Evolutionary conservation across 176 grass and related monocot species (phyloP).

Genomic region (Puya raimondii): DNA sequence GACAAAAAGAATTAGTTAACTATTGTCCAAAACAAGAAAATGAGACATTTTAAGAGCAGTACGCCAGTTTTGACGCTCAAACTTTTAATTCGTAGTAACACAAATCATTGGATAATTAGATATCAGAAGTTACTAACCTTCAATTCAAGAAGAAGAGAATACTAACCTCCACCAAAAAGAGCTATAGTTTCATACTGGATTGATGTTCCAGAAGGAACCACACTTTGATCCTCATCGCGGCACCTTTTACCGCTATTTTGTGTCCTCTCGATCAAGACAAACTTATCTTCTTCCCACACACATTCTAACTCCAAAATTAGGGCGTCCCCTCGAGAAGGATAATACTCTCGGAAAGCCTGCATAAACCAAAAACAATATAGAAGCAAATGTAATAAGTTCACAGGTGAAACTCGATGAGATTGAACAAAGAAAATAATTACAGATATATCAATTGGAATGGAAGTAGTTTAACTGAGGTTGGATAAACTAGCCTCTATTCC

Average conservation of each 20-base stretch:
- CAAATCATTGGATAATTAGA: neutral
- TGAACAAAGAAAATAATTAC: conserved; percentile 3
- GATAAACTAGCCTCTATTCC: conserved; percentile 51
- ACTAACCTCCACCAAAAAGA: conserved; percentile 30
- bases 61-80: neutral
- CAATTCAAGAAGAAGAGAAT: conserved; percentile 14
- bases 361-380: neutral
- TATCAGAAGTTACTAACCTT: neutral
- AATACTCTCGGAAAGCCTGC: conserved; percentile 65
- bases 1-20: neutral
- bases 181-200: conserved; percentile 43
- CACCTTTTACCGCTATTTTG: conserved; percentile 25
- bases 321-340: conserved; percentile 27
- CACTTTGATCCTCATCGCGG: conserved; percentile 22
- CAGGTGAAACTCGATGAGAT: conserved; percentile 3
- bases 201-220: conserved; percentile 10
- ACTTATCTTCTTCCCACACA: conserved; percentile 65
- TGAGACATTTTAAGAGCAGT: neutral
- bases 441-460: neutral
- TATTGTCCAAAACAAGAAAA: neutral
- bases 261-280: conserved; percentile 39
- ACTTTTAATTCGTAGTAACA: no score
- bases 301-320: conserved; percentile 30
- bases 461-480: conserved; percentile 9
- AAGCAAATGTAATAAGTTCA: neutral